Conservation (phyloP, 495 filamentous ascomycete genomes). For the Umbilicaria muhlenbergii region DNA sequence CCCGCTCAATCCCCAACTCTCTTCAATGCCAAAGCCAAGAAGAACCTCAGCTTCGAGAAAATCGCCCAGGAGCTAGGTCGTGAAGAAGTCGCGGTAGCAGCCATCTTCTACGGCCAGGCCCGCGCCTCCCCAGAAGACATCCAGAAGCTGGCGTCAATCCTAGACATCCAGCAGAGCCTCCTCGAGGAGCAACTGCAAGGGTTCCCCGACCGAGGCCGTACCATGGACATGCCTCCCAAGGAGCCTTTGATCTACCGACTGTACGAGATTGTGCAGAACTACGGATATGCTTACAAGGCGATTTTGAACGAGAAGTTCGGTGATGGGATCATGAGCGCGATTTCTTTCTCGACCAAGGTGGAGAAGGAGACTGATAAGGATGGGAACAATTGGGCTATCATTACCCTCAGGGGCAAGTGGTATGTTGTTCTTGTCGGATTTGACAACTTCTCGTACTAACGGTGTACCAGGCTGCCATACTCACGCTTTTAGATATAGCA, state of each 20-base stretch:
- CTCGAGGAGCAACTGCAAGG: constrained; percentile 49
- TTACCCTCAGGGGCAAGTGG: constrained; percentile 92
- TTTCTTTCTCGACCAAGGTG: constrained; percentile 82
- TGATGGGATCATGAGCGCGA: constrained; percentile 97
- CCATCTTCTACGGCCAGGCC: constrained; percentile 90
- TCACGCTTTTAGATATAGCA: constrained; percentile 34
- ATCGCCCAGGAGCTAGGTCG: constrained; percentile 67
- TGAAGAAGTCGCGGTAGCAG: constrained; percentile 79
- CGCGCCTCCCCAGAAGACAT: constrained; percentile 67
- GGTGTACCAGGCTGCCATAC: constrained; percentile 41
- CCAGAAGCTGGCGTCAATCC: constrained; percentile 47
- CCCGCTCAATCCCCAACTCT: constrained; percentile 58
- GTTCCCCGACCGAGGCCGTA: constrained; percentile 71
- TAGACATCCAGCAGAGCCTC: constrained; percentile 40
- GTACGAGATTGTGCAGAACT: constrained; percentile 97
- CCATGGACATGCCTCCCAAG: constrained; percentile 81
- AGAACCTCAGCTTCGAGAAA: constrained; percentile 62
- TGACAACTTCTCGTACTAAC: constrained; percentile 1
- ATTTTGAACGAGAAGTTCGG: constrained; percentile 98
- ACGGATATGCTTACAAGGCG: constrained; percentile 93
- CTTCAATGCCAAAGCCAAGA: constrained; percentile 67
- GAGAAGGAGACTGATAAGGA: constrained; percentile 87
- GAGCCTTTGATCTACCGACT: constrained; percentile 90
- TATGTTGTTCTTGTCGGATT: constrained; percentile 25
- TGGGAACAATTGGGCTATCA: constrained; percentile 73